Evolutionary conservation across 192 early-diverging fungal species (phyloP), one percentile per base, ranked within the genome.

Genomic region (Phlyctochytrium arcticum): DNA sequence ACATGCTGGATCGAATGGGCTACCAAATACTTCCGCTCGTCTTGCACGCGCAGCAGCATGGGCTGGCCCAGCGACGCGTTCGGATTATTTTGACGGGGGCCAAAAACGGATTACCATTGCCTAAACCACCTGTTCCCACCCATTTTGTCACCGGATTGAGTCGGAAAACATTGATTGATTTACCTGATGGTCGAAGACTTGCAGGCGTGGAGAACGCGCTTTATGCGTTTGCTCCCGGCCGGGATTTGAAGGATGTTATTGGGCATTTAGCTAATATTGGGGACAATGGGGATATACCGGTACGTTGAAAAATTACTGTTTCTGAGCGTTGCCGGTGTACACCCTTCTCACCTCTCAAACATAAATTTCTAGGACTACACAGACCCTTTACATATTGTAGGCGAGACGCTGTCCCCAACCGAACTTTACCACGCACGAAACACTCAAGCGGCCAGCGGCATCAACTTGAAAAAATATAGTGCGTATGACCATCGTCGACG

Each of bases 31-130:
- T 17, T 8, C n/a, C n/a, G 10, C 3, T 57, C 15, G 55, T n/a
- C 17, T 23, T 57, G 15, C 35, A 24, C 12, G 26, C 30, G 17
- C 8, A 34, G 30, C 55, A 57, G 34, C 55, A 57, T 35, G 55
- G 55, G 15, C 32, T 57, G 26, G 55, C 55, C n/a, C 55, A 57
- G 33, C 8, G 35, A 7, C 55, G 55, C 10, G 55, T 30, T 35
- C 55, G 55, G 10, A 17, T 57, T 21, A 30, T 57, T 35, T 24
- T 57, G 33, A 17, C 17, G 2, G 55, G 24, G 21, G 55, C 17
- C 8, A 8, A 33, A 12, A n/a, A 57, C 17, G 55, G 55, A 35
- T 8, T 9, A n/a, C 27, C 32, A 12, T 17, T 57, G 24, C 26
- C 34, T 27, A 12, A 21, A 0, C 30, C 9, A 12, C 30, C 55